phyloP scores from a whole-genome alignment of 257 asterid species.

The Fraxinus cuspidata region DNA sequence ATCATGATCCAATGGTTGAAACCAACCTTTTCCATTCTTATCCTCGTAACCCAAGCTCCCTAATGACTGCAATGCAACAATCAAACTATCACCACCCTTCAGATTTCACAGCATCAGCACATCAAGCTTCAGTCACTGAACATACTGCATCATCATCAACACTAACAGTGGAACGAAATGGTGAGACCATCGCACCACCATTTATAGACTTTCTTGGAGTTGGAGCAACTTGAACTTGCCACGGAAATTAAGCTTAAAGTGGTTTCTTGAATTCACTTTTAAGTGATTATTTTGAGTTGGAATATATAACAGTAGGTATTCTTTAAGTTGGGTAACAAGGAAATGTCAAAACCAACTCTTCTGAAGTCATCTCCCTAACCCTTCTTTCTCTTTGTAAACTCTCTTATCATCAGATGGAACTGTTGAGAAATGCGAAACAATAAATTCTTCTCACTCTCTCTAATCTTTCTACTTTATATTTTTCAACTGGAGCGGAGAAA shows the following conservation, averaged over 20 bases:
- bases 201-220: conserved; percentile 96
- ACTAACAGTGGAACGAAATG: conserved; percentile 36
- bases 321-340: conserved; percentile 31
- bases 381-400: conserved; percentile 32
- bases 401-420: conserved; percentile 38
- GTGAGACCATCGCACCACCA: conserved; percentile 46
- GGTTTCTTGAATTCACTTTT: conserved; percentile 22
- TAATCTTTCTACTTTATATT: conserved; percentile 1
- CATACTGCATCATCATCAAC: conserved; percentile 25
- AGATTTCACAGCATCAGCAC: conserved; percentile 30
- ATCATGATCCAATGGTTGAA: conserved; percentile 24
- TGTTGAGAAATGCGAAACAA: conserved; percentile 31
- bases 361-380: conserved; percentile 1
- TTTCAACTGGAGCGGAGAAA: no score
- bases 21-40: conserved; percentile 21
- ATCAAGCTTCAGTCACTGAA: conserved; percentile 32
- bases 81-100: conserved; percentile 43
- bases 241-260: conserved; percentile 18
- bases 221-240: conserved; percentile 57
- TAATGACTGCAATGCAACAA: conserved; percentile 31
- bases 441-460: conserved; percentile 23
- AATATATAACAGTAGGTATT: conserved; percentile 23
- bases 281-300: conserved; percentile 14
- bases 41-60: conserved; percentile 14
- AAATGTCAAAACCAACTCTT: conserved; percentile 20